Conservation (phyloP, 768 basidiomycete genomes). For the Mycena capillaripes region DNA sequence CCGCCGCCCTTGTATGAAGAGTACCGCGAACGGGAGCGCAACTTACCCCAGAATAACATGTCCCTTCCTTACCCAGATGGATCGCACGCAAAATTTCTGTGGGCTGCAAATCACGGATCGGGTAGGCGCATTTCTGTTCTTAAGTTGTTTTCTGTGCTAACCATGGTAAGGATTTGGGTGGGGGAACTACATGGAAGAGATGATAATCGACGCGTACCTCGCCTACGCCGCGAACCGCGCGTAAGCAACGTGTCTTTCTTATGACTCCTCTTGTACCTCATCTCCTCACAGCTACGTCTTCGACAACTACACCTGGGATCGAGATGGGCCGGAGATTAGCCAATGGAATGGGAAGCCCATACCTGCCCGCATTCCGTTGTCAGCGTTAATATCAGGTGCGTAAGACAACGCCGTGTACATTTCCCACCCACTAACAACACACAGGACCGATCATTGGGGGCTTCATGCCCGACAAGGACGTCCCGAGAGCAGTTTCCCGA, state of each 20-base stretch:
- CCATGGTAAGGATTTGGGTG: constrained; percentile 62
- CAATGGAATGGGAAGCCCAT: constrained; percentile 64
- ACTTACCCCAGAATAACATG: constrained; percentile 60
- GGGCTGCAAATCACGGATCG: constrained; percentile 62
- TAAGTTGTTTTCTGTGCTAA: constrained; percentile 46
- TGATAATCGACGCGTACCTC: constrained; percentile 65
- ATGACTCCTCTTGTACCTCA: not conserved
- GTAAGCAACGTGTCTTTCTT: constrained; percentile 43
- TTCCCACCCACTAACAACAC: not conserved
- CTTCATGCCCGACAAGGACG: constrained; percentile 42
- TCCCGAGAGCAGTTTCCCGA: constrained; percentile 60
- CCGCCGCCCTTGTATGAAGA: constrained; percentile 61
- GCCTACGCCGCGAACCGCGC: constrained; percentile 61
- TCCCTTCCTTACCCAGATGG: constrained; percentile 57
- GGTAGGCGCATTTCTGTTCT: constrained; percentile 52
- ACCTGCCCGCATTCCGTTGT: constrained; percentile 68
- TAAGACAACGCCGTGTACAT: not conserved
- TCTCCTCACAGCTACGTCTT: constrained; percentile 62
- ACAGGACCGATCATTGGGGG: constrained; percentile 43
- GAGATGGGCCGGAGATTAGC: constrained; percentile 56
- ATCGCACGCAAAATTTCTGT: constrained; percentile 58
- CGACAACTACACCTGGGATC: constrained; percentile 71
- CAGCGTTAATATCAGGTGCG: constrained; percentile 65
- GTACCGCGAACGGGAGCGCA: constrained; percentile 59
- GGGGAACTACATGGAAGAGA: constrained; percentile 75